A percentile compares a stretch with the other conserved stretches of the same genome.
These are phyloP conservation scores for Crithidia fasciculata DNA, from an alignment of 208 protist genomes.

Conservation along the genomic window DNA sequence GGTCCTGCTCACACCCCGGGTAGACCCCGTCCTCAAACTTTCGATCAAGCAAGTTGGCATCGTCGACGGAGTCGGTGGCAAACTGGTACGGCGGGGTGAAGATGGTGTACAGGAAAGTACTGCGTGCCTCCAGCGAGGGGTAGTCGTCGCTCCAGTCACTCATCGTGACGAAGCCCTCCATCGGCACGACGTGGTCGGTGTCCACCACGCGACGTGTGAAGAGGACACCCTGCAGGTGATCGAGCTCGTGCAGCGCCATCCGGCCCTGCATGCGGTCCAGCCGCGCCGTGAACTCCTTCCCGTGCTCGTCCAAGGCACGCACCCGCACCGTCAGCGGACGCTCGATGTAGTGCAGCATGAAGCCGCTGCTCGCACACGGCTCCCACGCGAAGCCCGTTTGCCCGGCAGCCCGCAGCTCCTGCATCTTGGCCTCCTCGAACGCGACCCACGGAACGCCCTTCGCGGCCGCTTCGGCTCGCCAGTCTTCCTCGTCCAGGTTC, in stretches of 20 bases:
- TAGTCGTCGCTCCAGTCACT: conserved; percentile 91
- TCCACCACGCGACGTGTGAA: conserved; percentile 88
- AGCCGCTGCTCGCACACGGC: conserved; percentile 89
- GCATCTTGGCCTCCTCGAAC: conserved; percentile 64
- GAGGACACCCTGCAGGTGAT: conserved; percentile 84
- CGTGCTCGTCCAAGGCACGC: conserved; percentile 51
- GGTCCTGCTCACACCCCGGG: conserved; percentile 78
- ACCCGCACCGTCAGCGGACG: conserved; percentile 71
- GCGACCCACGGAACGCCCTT: conserved; percentile 36
- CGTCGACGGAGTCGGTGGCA: conserved; percentile 54
- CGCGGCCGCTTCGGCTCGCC: conserved; percentile 30
- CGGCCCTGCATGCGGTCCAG: conserved; percentile 78
- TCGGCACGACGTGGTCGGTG: conserved; percentile 85
- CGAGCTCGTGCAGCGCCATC: conserved; percentile 87
- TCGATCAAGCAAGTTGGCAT: conserved; percentile 86
- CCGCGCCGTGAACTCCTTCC: conserved; percentile 41
- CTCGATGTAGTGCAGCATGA: conserved; percentile 92
- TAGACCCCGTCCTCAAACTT: conserved; percentile 91
- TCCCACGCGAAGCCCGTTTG: conserved; percentile 89
- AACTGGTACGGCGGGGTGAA: conserved; percentile 88
- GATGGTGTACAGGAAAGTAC: conserved; percentile 88
- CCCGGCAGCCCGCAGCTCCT: conserved; percentile 42
- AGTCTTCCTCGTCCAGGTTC: conserved; percentile 68
- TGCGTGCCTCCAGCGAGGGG: conserved; percentile 88
- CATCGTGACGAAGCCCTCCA: conserved; percentile 88